Evolutionary conservation across 2,329 filamentous ascomycete genomes (phyloP), one percentile per base, ranked within the genome.

Genomic region (Thelonectria discophora): DNA sequence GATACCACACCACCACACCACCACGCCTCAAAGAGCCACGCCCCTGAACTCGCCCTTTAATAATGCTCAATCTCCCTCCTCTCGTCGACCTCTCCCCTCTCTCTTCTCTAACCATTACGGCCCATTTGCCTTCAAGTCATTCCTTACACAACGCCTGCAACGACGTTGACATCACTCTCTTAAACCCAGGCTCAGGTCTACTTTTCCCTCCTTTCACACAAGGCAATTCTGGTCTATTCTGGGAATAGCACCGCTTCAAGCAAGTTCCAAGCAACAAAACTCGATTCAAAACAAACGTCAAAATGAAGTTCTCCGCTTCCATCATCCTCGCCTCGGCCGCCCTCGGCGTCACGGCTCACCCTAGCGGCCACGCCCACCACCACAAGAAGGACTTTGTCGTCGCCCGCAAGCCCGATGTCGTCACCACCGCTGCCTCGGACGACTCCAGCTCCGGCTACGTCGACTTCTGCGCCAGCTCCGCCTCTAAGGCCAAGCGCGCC

Each of bases 401-500:
- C 63, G 71, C 73, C 67, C 69, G 70, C 64, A 76, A 76, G 73
- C 76, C 77, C 58, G 61, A 40, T 18, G 58, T 62, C 46, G 53
- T 60, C 37, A 61, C 65, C 17, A 32, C 62, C n/a, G 51, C 34
- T 37, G 32, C 54, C 13, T 18, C 42, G 15, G 7, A 17, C 13
- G 5, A 20, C 48, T 58, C 62, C 48, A 62, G 18, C 49, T 51
- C 64, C 54, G 66, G 65, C 32, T 73, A 68, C 60, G 70, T 72
- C 59, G 58, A 69, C 15, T 80, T 80, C 74, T 80, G 77, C 71
- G 63, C 60, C 64, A 75, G 77, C 69, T 68, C 74, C 62, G 63
- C 62, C 63, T 60, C 58, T 62, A 83, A 85, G 64, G 57, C 55
- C 61, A 83, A 85, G 80, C 79, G 82, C 66, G 77, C 84, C 66